phyloP scores from a whole-genome alignment of 2,329 filamentous ascomycete genomes.

The Ophiosphaerella narmari region DNA sequence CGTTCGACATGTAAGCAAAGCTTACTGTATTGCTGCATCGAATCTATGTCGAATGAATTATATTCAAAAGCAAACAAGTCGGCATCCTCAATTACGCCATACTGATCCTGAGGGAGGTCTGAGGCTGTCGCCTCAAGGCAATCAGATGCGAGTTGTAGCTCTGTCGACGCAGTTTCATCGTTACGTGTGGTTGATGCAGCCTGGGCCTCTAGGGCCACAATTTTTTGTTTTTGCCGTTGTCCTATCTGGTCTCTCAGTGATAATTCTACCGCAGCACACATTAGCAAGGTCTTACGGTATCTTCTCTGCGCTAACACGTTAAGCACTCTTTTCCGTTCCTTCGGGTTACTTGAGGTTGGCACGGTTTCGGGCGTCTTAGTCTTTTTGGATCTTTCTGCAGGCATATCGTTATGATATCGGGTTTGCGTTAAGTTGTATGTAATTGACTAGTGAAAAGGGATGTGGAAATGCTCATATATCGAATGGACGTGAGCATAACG shows the following conservation, averaged over 20 bases:
- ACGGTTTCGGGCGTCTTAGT: conserved; percentile 24
- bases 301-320: conserved; percentile 39
- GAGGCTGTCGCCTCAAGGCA: too few relatives aligned
- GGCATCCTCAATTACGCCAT: too few relatives aligned
- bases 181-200: neutral
- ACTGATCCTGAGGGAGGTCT: too few relatives aligned
- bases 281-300: conserved; percentile 26
- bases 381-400: conserved; percentile 24
- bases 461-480: conserved; percentile 6
- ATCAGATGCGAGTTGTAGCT: too few relatives aligned
- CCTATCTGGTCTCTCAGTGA: conserved; percentile 15
- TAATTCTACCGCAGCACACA: neutral
- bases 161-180: too few relatives aligned
- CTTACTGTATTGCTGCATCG: conserved; percentile 17
- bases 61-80: conserved; percentile 13
- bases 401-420: conserved; percentile 25
- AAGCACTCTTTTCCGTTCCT: conserved; percentile 35
- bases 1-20: too few relatives aligned
- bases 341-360: conserved; percentile 29
- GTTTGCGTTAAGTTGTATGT: conserved; percentile 10
- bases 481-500: conserved; percentile 23
- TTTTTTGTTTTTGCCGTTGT: conserved; percentile 30
- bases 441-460: neutral
- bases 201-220: conserved; percentile 31
- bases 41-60: conserved; percentile 15